Conservation (phyloP, 139 green algal genomes). For the Coelastrella sp. region DNA sequence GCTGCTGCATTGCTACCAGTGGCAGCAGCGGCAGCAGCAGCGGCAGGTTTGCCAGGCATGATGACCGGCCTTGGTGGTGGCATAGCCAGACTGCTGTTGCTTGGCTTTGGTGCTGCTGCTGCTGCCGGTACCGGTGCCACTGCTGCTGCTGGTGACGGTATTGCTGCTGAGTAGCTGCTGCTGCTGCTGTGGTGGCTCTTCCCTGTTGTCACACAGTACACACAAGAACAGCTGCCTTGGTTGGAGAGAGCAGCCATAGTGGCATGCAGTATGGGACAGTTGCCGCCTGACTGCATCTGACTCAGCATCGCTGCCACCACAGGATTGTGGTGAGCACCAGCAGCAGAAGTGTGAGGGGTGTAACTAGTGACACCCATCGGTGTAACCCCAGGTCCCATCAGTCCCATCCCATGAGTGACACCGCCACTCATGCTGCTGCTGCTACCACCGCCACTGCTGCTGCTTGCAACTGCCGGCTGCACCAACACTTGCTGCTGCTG, state of each 20-base stretch:
- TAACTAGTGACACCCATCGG: not conserved
- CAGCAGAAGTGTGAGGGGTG: not conserved
- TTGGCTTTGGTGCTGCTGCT: not conserved
- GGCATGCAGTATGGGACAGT: conserved; percentile 29
- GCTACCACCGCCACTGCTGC: not conserved
- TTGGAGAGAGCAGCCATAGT: conserved; percentile 33
- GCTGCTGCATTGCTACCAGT: not conserved
- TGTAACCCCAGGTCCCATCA: not conserved
- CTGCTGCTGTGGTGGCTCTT: conserved; percentile 1
- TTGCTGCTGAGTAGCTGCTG: not conserved
- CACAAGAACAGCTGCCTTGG: conserved; percentile 10
- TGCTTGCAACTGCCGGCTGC: conserved; percentile 3
- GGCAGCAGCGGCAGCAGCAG: conserved; percentile 1
- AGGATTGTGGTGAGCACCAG: conserved; percentile 23
- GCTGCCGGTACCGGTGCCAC: not conserved
- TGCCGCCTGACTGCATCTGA: not conserved
- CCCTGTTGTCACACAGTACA: conserved; percentile 33
- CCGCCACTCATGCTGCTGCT: not conserved
- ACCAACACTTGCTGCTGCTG: conserved; percentile 35
- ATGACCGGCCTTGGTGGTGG: conserved; percentile 19
- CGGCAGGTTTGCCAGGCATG: conserved; percentile 28
- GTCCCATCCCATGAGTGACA: not conserved
- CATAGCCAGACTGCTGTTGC: not conserved
- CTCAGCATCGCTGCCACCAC: conserved; percentile 38
- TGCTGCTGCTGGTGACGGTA: not conserved